Conservation (phyloP, 2,329 filamentous ascomycete genomes). For the Nemania sp. region DNA sequence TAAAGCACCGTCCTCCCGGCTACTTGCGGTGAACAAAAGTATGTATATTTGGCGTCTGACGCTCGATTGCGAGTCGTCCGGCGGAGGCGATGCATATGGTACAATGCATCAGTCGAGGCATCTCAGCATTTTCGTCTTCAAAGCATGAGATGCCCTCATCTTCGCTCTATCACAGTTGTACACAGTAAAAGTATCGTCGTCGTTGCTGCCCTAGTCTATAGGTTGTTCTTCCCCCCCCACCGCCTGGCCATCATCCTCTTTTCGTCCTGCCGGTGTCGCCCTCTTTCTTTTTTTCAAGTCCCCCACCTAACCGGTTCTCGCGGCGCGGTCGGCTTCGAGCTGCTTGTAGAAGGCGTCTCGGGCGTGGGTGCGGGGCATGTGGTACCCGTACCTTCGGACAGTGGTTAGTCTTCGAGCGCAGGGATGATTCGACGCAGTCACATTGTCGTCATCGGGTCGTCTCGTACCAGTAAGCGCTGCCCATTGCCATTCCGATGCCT, state of each 20-base stretch:
- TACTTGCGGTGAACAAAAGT: neutral
- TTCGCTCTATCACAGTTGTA: conserved; percentile 23
- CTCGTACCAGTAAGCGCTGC: conserved; percentile 62
- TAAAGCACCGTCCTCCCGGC: neutral
- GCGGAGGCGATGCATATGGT: conserved; percentile 30
- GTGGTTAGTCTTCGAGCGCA: conserved; percentile 20
- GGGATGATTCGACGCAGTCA: neutral
- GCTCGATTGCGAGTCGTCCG: conserved; percentile 30
- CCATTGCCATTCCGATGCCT: conserved; percentile 61
- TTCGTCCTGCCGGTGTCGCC: neutral
- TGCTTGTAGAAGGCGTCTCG: conserved; percentile 64
- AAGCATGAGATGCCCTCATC: conserved; percentile 26
- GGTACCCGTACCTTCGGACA: conserved; percentile 63
- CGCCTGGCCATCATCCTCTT: neutral
- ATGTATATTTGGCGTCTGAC: conserved; percentile 9
- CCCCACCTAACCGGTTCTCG: conserved; percentile 31
- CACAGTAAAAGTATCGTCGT: conserved; percentile 8
- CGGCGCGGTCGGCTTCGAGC: conserved; percentile 61
- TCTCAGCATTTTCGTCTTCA: conserved; percentile 1
- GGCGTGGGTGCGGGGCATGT: conserved; percentile 62
- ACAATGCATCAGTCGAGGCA: conserved; percentile 27
- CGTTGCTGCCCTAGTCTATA: conserved; percentile 28
- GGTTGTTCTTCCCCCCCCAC: conserved; percentile 3
- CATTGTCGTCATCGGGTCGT: conserved; percentile 4
- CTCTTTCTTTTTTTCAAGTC: neutral